Base-by-base conservation (phyloP, 495 filamentous ascomycete genomes). In the Hypoxylon fragiforme region DNA sequence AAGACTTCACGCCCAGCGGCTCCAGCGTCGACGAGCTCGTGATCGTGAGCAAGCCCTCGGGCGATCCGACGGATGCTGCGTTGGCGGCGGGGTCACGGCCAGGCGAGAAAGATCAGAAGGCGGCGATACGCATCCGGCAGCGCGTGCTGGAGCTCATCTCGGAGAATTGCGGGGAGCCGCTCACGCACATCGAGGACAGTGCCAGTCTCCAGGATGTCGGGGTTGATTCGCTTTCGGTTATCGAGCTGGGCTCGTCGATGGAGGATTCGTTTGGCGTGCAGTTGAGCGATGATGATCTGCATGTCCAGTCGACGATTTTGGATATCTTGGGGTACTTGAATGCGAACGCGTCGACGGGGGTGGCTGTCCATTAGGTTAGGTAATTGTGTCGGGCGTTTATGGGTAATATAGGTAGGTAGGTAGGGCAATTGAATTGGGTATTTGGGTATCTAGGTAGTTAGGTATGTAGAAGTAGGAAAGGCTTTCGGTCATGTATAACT, bases 221-320 rank as follows among this genome's bases (percentile, higher is more conserved):
- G 7, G 40, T 44, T 12, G 40, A 44, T 14, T 44, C 40, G 7
- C 40, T 44, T 16, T 44, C 40, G 6, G 40, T 44, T 22, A 44
- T 44, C 30, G 40, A 44, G 14, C 40, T 44, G 7, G 40, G 40
- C 11, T 44, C 40, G 24, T 44, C 40, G 3, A 28, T 44, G 40
- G 40, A 44, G 9, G 40, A 44, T 8, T 44, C 40, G n/a, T 44
- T 44, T n/a, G 40, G 40, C 3, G 40, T 44, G 6, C n/a, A 44
- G 12, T 44, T 44, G 11, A 31, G 40, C 24, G 40, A 44, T 8
- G 40, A 44, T 31, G 40, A 44, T 28, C 40, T 44, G 16, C 40
- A 44, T 44, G 22, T 44, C 15, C 40, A 44, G 22, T 44, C 40
- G 31, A 44, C 40, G 13, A 44, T 44, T 11, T 30, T 21, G 3